A percentile compares a stretch with the other conserved stretches of the same genome.
phyloP scores from a whole-genome alignment of 495 filamentous ascomycete genomes.

The Neohortaea acidophila region DNA sequence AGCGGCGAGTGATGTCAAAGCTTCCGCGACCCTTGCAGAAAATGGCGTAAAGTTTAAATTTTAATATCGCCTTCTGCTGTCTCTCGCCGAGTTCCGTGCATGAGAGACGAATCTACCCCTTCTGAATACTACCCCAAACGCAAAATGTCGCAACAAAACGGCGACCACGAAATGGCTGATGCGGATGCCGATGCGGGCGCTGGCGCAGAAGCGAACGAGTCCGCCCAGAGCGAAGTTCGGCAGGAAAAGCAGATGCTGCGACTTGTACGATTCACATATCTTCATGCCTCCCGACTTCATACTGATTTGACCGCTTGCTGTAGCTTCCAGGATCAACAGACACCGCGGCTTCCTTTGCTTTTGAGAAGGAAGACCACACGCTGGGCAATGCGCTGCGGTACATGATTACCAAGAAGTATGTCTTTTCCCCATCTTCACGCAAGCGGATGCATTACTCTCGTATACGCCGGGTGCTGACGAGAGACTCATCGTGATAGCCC shows the following conservation, averaged over 20 bases:
- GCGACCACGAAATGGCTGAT: constrained; percentile 12
- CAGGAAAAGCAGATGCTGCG: constrained; percentile 17
- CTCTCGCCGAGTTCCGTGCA: no score
- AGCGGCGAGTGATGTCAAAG: no score
- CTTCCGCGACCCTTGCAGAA: no score
- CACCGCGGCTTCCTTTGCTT: constrained; percentile 61
- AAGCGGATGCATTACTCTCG: not conserved
- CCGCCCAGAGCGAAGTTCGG: constrained; percentile 2
- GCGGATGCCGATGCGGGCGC: constrained; percentile 3
- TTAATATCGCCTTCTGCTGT: no score
- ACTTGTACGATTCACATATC: constrained; percentile 6
- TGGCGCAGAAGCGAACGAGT: constrained; percentile 11
- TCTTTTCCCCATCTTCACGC: not conserved
- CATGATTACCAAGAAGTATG: constrained; percentile 97
- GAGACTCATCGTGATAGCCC: constrained; percentile 41
- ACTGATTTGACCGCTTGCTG: constrained; percentile 1
- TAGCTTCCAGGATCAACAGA: constrained; percentile 32
- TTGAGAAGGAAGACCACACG: constrained; percentile 83
- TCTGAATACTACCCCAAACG: no score
- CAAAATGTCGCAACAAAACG: constrained; percentile 2
- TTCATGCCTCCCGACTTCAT: not conserved
- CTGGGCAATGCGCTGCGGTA: constrained; percentile 86
- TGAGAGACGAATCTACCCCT: no score
- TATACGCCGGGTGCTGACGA: not conserved
- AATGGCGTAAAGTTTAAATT: no score